phyloP scores from a whole-genome alignment of 2,329 filamentous ascomycete genomes.

The Stemphylium vesicarium region DNA sequence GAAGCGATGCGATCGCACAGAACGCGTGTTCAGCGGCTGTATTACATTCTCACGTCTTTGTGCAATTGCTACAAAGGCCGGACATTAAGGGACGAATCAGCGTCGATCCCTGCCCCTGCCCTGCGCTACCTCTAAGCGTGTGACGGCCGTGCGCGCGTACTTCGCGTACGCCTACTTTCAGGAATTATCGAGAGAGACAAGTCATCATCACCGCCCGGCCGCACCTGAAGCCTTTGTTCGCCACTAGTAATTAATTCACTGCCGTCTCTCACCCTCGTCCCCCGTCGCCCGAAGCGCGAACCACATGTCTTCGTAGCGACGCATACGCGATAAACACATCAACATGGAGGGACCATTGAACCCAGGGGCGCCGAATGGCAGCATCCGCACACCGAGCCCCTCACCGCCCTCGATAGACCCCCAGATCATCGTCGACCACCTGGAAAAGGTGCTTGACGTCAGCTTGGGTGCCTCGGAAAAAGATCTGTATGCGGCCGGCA shows the following conservation, averaged over 20 bases:
- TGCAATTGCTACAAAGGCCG: slow-evolving; percentile 8
- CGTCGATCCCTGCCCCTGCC: slow-evolving; percentile 25
- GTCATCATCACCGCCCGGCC: slow-evolving; percentile 30
- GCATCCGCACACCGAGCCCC: slow-evolving; percentile 44
- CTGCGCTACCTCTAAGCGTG: slow-evolving; percentile 20
- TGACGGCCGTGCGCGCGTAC: slow-evolving; percentile 13
- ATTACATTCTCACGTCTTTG: background rate
- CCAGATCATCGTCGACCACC: slow-evolving; percentile 56
- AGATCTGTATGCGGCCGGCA: slow-evolving; percentile 82
- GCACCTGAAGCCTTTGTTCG: slow-evolving; percentile 14
- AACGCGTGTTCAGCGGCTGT: background rate
- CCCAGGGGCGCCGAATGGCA: slow-evolving; percentile 50
- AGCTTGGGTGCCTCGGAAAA: slow-evolving; percentile 63
- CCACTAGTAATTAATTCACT: slow-evolving; percentile 8
- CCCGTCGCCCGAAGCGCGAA: slow-evolving; percentile 26
- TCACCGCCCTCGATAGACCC: slow-evolving; percentile 53
- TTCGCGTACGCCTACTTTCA: slow-evolving; percentile 27
- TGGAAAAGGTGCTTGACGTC: slow-evolving; percentile 56
- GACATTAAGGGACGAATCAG: slow-evolving; percentile 25
- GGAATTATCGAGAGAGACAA: slow-evolving; percentile 24
- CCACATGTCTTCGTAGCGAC: slow-evolving; percentile 42
- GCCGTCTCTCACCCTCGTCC: slow-evolving; percentile 2
- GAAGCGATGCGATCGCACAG: background rate
- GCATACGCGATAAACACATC: slow-evolving; percentile 29
- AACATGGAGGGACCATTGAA: slow-evolving; percentile 52